Evolutionary conservation across 192 early-diverging fungal genomes (phyloP), one percentile per base, ranked within the genome.

Genomic region (Jimgerdemannia lactiflua): DNA sequence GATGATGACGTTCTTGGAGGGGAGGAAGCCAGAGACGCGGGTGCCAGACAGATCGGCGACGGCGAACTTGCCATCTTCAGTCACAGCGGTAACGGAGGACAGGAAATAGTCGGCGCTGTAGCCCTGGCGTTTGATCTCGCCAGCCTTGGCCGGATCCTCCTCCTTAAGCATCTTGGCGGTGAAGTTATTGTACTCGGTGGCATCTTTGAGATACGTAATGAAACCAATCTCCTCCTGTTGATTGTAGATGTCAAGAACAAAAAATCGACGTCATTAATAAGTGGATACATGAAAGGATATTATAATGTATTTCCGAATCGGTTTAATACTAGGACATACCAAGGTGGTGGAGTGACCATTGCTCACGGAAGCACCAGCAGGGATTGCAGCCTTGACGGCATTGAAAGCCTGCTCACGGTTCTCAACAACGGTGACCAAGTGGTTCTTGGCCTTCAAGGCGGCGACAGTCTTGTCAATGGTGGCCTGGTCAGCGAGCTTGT

Each of bases 271-370:
- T 29, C 29, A 29, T 29, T 29, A 29, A 29, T 29, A 29, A 29
- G 29, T 29, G 29, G 29, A 29, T 1, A 29, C 29, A 29, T 29
- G 29, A 29, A 29, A 29, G 1, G 29, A 29, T 29, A 29, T 29
- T 29, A 29, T 29, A 29, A 29, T 29, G 29, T 29, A 29, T 29
- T 29, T 29, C 29, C 1, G 1, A 29, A 29, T 29, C 29, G 29
- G 1, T 29, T 29, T 29, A 29, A 29, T 29, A 29, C 29, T 14
- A 59, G 6, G 49, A 59, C 49, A 59, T 59, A 59, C 49, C 77
- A 84, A 71, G 6, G 82, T 81, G 41, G 82, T 84, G 3, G 80
- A 82, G 42, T 84, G 80, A 20, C 75, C 82, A n/a, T 82, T 84
- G 80, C 79, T 82, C 66, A 83, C 77, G 3, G 78, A 78, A 3